Evolutionary conservation across 805 yeast species (phyloP).

Genomic region (Middelhovenomyces tepae): DNA sequence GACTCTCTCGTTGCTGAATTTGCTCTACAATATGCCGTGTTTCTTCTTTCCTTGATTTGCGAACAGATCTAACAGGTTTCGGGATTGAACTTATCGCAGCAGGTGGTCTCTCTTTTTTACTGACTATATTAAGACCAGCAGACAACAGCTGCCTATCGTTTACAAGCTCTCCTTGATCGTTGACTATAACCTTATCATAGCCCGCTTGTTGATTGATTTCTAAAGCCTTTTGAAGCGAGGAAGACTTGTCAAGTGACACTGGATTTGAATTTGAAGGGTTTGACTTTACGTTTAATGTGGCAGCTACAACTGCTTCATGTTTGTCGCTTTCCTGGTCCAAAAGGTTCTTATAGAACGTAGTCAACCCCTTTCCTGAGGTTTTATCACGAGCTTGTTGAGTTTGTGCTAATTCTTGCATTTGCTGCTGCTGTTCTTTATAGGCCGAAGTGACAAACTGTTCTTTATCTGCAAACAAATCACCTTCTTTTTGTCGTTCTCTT

Average conservation of each 20-base stretch:
- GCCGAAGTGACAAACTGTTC: constrained; percentile 42
- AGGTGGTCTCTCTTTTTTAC: too few relatives aligned
- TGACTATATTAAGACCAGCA: constrained; percentile 21
- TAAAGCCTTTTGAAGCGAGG: constrained; percentile 14
- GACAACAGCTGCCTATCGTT: constrained; percentile 21
- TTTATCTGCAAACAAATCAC: constrained; percentile 30
- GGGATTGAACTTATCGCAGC: too few relatives aligned
- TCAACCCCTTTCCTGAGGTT: constrained; percentile 12
- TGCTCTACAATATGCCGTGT: constrained; percentile 1
- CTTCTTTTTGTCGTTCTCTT: constrained; percentile 34
- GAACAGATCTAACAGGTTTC: background rate
- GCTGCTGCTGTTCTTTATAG: constrained; percentile 35
- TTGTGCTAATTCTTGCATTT: constrained; percentile 16
- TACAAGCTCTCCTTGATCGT: constrained; percentile 22
- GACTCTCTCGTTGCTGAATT: constrained; percentile 7
- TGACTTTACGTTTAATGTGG: too few relatives aligned
- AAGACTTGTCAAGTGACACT: too few relatives aligned
- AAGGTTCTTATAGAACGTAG: constrained; percentile 15
- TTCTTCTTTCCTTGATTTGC: constrained; percentile 1
- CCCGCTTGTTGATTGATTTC: constrained; percentile 15
- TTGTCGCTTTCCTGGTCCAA: constrained; percentile 16
- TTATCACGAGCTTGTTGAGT: too few relatives aligned
- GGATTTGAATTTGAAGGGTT: too few relatives aligned
- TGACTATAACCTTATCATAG: constrained; percentile 16
- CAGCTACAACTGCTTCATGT: constrained; percentile 13